A percentile compares a stretch with the other conserved stretches of the same genome.
Conservation (phyloP, 148 eudicot species). For the Dysphania ambrosioides region DNA sequence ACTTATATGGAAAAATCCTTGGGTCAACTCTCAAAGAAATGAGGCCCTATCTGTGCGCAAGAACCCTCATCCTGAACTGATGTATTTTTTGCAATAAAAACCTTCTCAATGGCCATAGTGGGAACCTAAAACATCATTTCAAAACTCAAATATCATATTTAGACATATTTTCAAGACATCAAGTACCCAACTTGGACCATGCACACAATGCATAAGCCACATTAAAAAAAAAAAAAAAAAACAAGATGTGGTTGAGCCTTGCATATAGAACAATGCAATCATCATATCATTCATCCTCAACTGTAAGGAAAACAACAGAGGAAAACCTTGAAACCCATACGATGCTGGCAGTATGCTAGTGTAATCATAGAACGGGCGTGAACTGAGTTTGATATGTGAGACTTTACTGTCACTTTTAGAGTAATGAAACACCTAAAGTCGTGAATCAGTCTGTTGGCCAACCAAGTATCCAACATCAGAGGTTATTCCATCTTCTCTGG, state of each 20-base stretch:
- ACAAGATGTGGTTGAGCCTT: neutral
- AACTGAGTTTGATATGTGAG: neutral
- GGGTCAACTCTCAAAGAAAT: constrained; percentile 88
- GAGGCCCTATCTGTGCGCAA: constrained; percentile 92
- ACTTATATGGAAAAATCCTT: constrained; percentile 73
- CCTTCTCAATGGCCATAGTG: constrained; percentile 99
- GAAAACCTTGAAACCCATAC: neutral
- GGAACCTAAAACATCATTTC: constrained; percentile 61
- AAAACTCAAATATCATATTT: neutral
- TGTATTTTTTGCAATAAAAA: constrained; percentile 73
- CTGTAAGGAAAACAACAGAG: neutral
- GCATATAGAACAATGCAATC: neutral
- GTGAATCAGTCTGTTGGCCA: neutral
- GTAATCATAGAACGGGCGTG: neutral
- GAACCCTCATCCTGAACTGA: constrained; percentile 97
- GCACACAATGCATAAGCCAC: neutral
- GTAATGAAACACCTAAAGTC: neutral
- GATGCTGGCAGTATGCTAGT: neutral
- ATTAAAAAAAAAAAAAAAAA: no score
- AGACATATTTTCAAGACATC: constrained; percentile 1
- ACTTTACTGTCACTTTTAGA: no score
- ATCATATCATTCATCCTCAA: neutral
- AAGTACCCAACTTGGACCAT: neutral
- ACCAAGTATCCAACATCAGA: neutral
- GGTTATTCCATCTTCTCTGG: neutral